These are phyloP conservation scores for Capsicum baccatum DNA, from an alignment of 257 asterid species.

Conservation along the genomic window DNA sequence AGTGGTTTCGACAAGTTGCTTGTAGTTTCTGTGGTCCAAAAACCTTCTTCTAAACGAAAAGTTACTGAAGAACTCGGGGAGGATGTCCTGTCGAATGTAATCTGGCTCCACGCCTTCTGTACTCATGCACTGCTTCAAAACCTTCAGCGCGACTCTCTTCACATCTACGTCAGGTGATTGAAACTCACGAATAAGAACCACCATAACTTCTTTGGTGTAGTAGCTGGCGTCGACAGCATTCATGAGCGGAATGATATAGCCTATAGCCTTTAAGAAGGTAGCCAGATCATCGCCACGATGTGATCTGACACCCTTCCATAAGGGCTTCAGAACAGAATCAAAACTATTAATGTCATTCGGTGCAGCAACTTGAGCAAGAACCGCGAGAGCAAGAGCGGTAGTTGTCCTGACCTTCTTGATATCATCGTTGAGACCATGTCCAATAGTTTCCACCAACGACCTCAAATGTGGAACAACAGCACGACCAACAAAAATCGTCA, in stretches of 20 bases:
- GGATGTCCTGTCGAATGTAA: constrained; percentile 74
- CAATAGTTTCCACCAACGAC: constrained; percentile 85
- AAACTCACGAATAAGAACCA: constrained; percentile 78
- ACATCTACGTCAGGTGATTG: constrained; percentile 94
- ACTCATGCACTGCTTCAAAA: constrained; percentile 90
- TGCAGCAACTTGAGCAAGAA: constrained; percentile 94
- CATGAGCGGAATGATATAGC: constrained; percentile 91
- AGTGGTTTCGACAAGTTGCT: constrained; percentile 84
- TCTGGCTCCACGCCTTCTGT: constrained; percentile 92
- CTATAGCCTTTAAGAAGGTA: constrained; percentile 85
- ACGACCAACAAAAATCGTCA: constrained; percentile 80
- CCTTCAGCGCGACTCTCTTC: constrained; percentile 90
- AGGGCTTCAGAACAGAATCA: constrained; percentile 87
- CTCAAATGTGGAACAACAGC: constrained; percentile 91
- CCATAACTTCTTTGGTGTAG: constrained; percentile 89
- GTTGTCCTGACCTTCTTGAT: constrained; percentile 87
- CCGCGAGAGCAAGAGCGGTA: constrained; percentile 85
- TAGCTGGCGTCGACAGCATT: constrained; percentile 88
- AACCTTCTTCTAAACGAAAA: constrained; percentile 94
- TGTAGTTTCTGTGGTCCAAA: constrained; percentile 79
- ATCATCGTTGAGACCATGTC: constrained; percentile 88
- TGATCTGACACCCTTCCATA: constrained; percentile 87
- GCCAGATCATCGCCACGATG: constrained; percentile 95
- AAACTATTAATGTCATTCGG: constrained; percentile 91
- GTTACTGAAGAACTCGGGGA: constrained; percentile 86